Base-by-base conservation (phyloP, 768 basidiomycete species). In the Tylopilus rubrobrunneus region DNA sequence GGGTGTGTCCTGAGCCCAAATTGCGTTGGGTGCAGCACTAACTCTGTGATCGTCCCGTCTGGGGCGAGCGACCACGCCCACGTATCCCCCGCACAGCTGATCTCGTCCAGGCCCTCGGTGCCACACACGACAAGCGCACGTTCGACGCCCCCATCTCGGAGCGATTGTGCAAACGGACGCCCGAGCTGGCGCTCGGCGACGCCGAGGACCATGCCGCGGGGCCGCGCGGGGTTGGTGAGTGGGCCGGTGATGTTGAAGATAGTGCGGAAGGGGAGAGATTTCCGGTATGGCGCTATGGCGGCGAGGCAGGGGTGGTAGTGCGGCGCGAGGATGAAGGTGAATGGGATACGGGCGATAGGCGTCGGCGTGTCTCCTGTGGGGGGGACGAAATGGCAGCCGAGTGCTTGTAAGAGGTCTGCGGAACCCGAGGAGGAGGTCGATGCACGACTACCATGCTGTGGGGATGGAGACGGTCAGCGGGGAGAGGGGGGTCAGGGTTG, bases 181-280 rank as follows among this genome's bases (percentile, higher is more conserved):
- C 95, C 96, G 23, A 99, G 81, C 62, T 85, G 84, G 45, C 74
- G 83, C 55, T 86, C 86, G 9, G 93, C 88, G 33, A 99, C 87
- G 42, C 96, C 96, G 36, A 98, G 77, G 5, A 98, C 82, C 88
- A 98, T 94, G 3, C 92, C 87, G 4, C 78, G 78, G 3, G 97
- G 96, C 9, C 76, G 73, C 0, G 91, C 86, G 3, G 96, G 97
- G 71, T 96, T 98, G 71, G 96, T 87, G 37, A 98, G 80, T 0
- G 96, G 97, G 0, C 97, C 95, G 31, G 98, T 78, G 54, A 94
- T 74, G 72, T 99, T 98, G 81, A 97, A 98, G 75, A 99, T 86
- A 9, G 96, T 98, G 44, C 94, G 87, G 76, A 96, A 98, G 44
- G 93, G 92, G 49, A 98, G 82, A 0, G 84, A 74, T 62, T 87